Evolutionary conservation across 2,329 filamentous ascomycete species (phyloP), one percentile per base, ranked within the genome.

Genomic region (Leptosphaerulina australis): DNA sequence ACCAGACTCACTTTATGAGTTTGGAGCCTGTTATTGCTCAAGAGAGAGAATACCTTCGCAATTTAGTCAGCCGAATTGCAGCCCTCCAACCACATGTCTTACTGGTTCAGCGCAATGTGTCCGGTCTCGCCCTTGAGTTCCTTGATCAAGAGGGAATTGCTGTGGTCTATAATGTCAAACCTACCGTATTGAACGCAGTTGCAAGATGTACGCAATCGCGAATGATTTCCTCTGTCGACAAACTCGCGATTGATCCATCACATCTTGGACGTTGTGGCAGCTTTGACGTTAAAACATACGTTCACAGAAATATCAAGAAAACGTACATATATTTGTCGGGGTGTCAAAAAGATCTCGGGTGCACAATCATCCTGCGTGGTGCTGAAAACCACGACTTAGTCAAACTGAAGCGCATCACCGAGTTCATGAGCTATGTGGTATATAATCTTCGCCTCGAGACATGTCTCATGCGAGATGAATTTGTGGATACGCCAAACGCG

Each of bases 401-500:
- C 1, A 89, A 86, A 62, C 85, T 99, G 72, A 99, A 99, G 74
- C 84, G 86, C 43, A 94, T 99, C 59, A 94, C 93, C 9, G 94
- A 99, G 69, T 97, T 99, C 68, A 97, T 99, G 93, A 88, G 95
- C 28, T 99, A 97, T 62, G 95, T 99, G 15, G 92, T 97, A 10
- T 99, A 99, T 74, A 99, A 97, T 64, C 80, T 99, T 44, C 96
- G 96, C 68, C 81, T 99, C 11, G 94, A 99, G 74, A 96, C 94
- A 1, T 96, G 90, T 62, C 78, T 99, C 35, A 90, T 99, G 82
- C 84, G 90, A 43, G 94, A 99, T 70, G 92, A 96, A 64, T 96
- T 91, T 61, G 88, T 96, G 12, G 84, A 92, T 55, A 87, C 95
- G 17, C 91, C 91, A 1, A 81, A 82, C 21, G 77, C 80, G 7